These are phyloP conservation scores for Hortiboletus flavorubellus DNA, from an alignment of 768 basidiomycete genomes.

Conservation along the genomic window DNA sequence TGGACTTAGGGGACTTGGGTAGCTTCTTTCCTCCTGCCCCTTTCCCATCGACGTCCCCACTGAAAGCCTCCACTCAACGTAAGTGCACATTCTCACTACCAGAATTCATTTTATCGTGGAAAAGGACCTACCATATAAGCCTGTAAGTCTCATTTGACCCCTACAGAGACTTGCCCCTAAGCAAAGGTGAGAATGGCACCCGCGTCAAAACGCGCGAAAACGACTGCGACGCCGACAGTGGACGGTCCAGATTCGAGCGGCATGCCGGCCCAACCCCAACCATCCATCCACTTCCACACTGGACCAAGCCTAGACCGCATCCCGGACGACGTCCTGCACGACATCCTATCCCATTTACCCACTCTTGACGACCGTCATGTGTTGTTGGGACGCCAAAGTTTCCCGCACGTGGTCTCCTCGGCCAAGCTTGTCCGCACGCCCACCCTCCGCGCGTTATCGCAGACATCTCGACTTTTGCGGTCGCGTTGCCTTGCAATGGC, in stretches of 20 bases:
- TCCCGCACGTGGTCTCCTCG: not conserved
- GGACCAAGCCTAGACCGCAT: slow-evolving; percentile 5
- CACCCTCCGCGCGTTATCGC: slow-evolving; percentile 4
- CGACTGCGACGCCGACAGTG: not conserved
- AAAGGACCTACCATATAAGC: no score
- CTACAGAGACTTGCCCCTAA: no score
- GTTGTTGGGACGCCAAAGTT: not conserved
- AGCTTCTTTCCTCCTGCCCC: no score
- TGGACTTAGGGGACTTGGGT: no score
- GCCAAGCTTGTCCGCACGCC: not conserved
- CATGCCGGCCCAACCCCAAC: not conserved
- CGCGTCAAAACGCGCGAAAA: not conserved
- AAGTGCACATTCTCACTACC: no score
- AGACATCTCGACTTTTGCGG: slow-evolving; percentile 6
- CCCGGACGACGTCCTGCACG: slow-evolving; percentile 12
- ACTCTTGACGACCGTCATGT: not conserved
- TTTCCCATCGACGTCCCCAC: no score
- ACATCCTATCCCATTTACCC: slow-evolving; percentile 14
- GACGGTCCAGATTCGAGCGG: not conserved
- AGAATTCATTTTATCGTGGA: no score
- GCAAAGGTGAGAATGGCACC: not conserved
- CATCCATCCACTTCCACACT: not conserved
- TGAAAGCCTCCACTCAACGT: no score
- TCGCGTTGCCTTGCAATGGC: slow-evolving; percentile 13
- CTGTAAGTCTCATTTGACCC: no score